Evolutionary conservation across 2,329 filamentous ascomycete species (phyloP), one percentile per base, ranked within the genome.

Genomic region (Purpureocillium lavendulum): DNA sequence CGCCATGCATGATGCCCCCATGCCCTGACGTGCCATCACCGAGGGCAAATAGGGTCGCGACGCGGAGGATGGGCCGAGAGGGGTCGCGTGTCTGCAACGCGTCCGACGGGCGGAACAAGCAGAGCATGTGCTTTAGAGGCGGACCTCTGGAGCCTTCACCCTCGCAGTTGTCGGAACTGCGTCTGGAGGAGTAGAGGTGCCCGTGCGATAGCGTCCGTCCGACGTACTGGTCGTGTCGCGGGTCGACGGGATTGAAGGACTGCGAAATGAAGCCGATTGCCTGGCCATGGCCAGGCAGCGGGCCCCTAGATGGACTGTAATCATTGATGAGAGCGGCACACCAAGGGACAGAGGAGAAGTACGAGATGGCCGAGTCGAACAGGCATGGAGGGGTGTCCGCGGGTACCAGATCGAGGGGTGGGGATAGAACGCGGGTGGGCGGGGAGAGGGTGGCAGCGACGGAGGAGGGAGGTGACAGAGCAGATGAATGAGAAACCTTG

Each of bases 281-380:
- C 12, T 29, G 14, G 30, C n/a, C 21, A 5, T 31, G 17, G 36
- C 48, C 42, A 2, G 51, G 50, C 10, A 44, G 43, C 2, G 42
- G 43, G 11, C 21, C 30, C 35, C 47, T 41, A 2, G 52, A 49
- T 9, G 42, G 44, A 1, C 42, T 43, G 11, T 8, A 11, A 11
- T 12, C 28, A 35, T 14, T 65, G 52, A 26, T 5, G 18, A 60
- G 51, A 10, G 44, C 36, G 24, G 54, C 50, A 32, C 58, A 62
- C 62, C 63, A 65, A 7, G 61, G 54, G 21, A 61, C 49, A 1
- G 57, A 51, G 35, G 42, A 44, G 50, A 66, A 64, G 49, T 61
- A 52, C 26, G 46, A 38, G 18, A 58, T 33, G 33, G 56, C 51
- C 11, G 47, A 47, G 26, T 49, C 32, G 42, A 55, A 58, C n/a